phyloP scores from a whole-genome alignment of 1,284 basidiomycete species.

The Tylopilus orsonianus region DNA sequence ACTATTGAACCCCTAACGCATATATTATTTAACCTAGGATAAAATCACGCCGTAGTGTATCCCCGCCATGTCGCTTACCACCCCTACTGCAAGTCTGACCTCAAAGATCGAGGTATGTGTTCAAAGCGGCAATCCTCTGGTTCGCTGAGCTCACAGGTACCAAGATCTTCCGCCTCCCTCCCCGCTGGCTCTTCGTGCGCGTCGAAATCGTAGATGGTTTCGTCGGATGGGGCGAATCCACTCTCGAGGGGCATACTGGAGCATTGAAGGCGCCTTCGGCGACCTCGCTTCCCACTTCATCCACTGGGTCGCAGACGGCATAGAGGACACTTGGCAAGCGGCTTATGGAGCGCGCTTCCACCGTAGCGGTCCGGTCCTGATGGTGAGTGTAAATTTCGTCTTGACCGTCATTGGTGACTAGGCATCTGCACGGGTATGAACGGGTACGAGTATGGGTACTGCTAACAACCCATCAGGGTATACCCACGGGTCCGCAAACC shows the following conservation, averaged over 20 bases:
- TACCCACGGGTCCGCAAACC: no score
- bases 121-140: no score
- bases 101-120: conserved; percentile 24
- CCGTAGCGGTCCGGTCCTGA: conserved; percentile 70
- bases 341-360: conserved; percentile 71
- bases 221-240: conserved; percentile 72
- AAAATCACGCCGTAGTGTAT: not conserved
- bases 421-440: no score
- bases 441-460: no score
- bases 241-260: conserved; percentile 72
- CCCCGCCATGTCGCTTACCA: conserved; percentile 21
- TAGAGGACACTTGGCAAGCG: conserved; percentile 72
- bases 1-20: not conserved
- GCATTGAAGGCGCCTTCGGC: conserved; percentile 71
- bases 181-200: conserved; percentile 76
- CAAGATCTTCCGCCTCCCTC: conserved; percentile 67
- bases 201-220: conserved; percentile 67
- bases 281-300: conserved; percentile 64
- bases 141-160: no score
- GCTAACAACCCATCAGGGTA: no score
- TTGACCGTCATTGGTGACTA: no score
- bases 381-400: no score
- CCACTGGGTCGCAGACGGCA: conserved; percentile 68
- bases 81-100: conserved; percentile 13
- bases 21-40: not conserved